phyloP scores from a whole-genome alignment of 768 basidiomycete genomes.

The Crassisporium funariophilum region DNA sequence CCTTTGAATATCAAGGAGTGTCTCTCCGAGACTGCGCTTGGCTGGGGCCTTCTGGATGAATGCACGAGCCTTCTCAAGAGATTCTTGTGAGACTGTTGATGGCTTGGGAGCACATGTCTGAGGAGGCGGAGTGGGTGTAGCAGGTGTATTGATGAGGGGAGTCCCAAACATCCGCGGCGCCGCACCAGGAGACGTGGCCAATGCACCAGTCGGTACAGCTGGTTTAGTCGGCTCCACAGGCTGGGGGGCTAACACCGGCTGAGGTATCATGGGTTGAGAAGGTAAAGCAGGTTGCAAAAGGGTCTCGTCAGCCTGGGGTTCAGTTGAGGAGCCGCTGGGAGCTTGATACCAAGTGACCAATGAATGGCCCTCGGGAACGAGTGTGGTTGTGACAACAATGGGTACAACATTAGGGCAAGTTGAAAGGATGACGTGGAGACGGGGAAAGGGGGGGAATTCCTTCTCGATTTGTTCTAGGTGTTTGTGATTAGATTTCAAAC shows the following conservation, averaged over 20 bases:
- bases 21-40: conserved; percentile 6
- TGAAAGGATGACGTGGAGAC: conserved; percentile 11
- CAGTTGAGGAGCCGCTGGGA: too few relatives aligned
- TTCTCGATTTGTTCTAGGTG: conserved; percentile 13
- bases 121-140: neutral
- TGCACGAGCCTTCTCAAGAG: conserved; percentile 1
- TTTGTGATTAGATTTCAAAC: neutral
- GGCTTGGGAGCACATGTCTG: neutral
- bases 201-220: neutral
- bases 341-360: conserved; percentile 17
- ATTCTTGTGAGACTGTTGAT: conserved; percentile 1
- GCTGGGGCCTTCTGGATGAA: neutral
- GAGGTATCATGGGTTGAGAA: too few relatives aligned
- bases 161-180: neutral
- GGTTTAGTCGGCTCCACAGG: too few relatives aligned
- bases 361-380: conserved; percentile 23
- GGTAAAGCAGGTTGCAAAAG: neutral
- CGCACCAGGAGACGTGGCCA: neutral
- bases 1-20: neutral
- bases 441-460: conserved; percentile 19
- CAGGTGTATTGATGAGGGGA: neutral
- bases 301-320: neutral
- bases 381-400: conserved; percentile 22
- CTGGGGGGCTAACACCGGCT: too few relatives aligned
- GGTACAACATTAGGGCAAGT: conserved; percentile 24